These are phyloP conservation scores for Colletotrichum eleusines DNA, from an alignment of 2,329 filamentous ascomycete species.

Conservation along the genomic window DNA sequence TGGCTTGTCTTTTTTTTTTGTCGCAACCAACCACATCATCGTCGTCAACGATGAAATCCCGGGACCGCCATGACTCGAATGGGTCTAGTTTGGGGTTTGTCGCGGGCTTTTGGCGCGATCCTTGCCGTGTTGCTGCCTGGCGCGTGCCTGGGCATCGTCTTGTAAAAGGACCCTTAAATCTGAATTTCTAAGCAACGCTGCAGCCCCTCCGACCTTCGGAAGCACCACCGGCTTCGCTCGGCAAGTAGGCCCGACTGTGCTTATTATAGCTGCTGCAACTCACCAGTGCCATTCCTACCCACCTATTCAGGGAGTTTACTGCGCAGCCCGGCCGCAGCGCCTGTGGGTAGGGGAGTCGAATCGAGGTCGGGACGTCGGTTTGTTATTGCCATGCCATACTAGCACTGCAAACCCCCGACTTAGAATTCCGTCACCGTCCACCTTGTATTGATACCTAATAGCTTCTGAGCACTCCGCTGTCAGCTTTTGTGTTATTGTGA, in stretches of 20 bases:
- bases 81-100: constrained; percentile 30
- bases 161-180: constrained; percentile 31
- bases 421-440: not conserved
- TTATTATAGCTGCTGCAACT: constrained; percentile 19
- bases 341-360: not conserved
- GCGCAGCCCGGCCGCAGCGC: not conserved
- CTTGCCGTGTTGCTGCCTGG: constrained; percentile 26
- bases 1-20: not conserved
- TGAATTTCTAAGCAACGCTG: constrained; percentile 39
- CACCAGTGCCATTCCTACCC: not conserved
- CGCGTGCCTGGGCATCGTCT: constrained; percentile 18
- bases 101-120: constrained; percentile 22
- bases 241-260: constrained; percentile 36
- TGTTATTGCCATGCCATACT: not conserved
- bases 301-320: not conserved
- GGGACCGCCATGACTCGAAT: constrained; percentile 34
- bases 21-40: constrained; percentile 8
- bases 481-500: not conserved
- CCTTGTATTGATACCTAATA: not conserved
- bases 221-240: constrained; percentile 23
- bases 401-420: not conserved
- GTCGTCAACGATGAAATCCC: constrained; percentile 25
- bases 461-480: constrained; percentile 1
- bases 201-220: constrained; percentile 35
- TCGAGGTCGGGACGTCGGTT: not conserved